Evolutionary conservation across 306 rosid genomes (phyloP).

Genomic region (Albizia julibrissin): DNA sequence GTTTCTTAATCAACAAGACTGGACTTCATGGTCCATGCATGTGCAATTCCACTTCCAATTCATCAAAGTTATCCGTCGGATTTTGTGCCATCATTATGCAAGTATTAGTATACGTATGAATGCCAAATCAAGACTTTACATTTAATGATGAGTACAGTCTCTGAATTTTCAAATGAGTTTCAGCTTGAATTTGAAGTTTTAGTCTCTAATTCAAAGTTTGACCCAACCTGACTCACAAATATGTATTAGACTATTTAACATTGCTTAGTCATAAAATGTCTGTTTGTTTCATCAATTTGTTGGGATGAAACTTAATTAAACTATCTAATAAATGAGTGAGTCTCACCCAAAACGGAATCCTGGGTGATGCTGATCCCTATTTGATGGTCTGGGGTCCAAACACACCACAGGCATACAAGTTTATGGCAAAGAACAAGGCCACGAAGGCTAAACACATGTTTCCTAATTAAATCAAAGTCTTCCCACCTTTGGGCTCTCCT

Average conservation of each 20-base stretch:
- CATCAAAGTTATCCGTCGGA: too few relatives aligned
- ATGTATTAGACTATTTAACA: neutral
- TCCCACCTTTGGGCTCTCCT: constrained; percentile 49
- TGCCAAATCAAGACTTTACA: neutral
- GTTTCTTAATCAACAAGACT: constrained; percentile 4
- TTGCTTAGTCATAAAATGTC: neutral
- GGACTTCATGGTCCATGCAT: constrained; percentile 44
- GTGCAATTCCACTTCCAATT: constrained; percentile 32
- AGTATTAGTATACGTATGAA: neutral
- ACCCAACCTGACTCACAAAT: neutral
- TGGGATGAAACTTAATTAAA: neutral
- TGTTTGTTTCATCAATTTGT: neutral
- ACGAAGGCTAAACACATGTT: constrained; percentile 39
- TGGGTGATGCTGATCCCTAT: constrained; percentile 24
- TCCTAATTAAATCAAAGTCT: constrained; percentile 24
- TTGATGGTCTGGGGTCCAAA: constrained; percentile 34
- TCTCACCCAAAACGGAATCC: neutral
- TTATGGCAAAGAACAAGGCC: constrained; percentile 56
- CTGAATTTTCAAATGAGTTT: neutral
- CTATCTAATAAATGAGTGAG: neutral
- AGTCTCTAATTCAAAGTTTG: neutral
- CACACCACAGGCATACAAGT: constrained; percentile 37
- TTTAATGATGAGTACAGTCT: neutral
- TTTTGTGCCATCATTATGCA: neutral
- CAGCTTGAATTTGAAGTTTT: neutral